These are phyloP conservation scores for Pestalotiopsis sp. DNA, from an alignment of 2,329 filamentous ascomycete species.

Conservation along the genomic window DNA sequence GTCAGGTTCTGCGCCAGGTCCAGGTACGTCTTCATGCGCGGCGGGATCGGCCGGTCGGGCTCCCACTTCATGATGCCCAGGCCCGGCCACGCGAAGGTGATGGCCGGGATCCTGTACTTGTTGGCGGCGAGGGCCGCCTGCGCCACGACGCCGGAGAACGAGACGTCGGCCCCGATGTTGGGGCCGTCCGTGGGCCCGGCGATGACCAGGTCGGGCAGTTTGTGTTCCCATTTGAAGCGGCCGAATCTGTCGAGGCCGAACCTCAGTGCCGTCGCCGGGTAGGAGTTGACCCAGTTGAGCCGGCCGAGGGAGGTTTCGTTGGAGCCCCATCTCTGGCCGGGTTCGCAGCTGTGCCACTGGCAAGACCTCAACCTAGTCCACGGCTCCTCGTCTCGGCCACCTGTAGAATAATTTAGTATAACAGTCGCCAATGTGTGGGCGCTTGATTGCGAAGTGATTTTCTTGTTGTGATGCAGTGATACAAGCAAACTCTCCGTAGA, in stretches of 20 bases:
- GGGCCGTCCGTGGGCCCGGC: conserved; percentile 60
- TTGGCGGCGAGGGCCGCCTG: conserved; percentile 61
- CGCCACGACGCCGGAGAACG: conserved; percentile 70
- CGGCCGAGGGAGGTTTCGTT: conserved; percentile 57
- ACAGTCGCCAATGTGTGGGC: no score
- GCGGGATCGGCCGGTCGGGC: conserved; percentile 53
- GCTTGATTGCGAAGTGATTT: no score
- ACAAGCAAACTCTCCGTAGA: no score
- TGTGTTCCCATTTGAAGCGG: conserved; percentile 53
- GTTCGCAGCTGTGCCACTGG: conserved; percentile 63
- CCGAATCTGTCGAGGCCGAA: conserved; percentile 62
- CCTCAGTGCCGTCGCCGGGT: conserved; percentile 65
- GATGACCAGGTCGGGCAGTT: conserved; percentile 63
- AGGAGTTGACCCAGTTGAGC: conserved; percentile 75
- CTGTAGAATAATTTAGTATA: no score
- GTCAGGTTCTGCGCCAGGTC: conserved; percentile 63
- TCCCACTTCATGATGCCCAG: conserved; percentile 51
- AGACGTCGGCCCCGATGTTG: conserved; percentile 59
- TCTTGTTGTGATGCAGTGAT: no score
- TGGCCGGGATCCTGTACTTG: conserved; percentile 60
- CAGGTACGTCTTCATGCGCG: conserved; percentile 63
- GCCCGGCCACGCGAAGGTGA: conserved; percentile 66
- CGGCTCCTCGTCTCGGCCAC: conserved; percentile 44
- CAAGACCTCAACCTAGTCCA: conserved; percentile 52
- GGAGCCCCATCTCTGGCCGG: conserved; percentile 57